phyloP scores from a whole-genome alignment of 345 rosid genomes.

The Rhizophora mangle region DNA sequence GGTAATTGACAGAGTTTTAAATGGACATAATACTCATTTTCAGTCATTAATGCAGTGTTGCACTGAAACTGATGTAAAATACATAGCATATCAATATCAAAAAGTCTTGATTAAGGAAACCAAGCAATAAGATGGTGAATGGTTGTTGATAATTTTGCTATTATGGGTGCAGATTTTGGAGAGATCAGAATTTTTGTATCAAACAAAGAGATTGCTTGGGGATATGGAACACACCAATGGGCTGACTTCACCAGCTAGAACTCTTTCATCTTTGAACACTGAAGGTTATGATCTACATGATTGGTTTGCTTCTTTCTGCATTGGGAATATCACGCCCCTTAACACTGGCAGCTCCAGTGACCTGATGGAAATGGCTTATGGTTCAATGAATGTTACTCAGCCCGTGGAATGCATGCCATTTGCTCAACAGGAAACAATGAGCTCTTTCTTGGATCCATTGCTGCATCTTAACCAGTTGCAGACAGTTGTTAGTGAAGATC shows the following conservation, averaged over 20 bases:
- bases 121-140: background rate
- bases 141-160: slow-evolving; percentile 6
- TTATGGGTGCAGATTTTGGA: slow-evolving; percentile 54
- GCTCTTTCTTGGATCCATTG: slow-evolving; percentile 17
- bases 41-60: background rate
- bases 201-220: slow-evolving; percentile 43
- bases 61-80: background rate
- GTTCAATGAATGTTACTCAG: slow-evolving; percentile 25
- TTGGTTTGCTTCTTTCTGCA: slow-evolving; percentile 56
- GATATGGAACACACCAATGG: slow-evolving; percentile 29
- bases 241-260: slow-evolving; percentile 19
- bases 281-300: slow-evolving; percentile 43
- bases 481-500: slow-evolving; percentile 13
- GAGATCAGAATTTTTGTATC: slow-evolving; percentile 50
- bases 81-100: too few relatives aligned
- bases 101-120: too few relatives aligned
- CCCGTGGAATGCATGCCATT: slow-evolving; percentile 14
- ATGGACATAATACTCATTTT: background rate
- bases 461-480: background rate
- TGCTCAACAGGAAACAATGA: slow-evolving; percentile 18
- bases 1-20: background rate
- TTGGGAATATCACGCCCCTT: slow-evolving; percentile 34
- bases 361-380: slow-evolving; percentile 36
- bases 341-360: slow-evolving; percentile 41
- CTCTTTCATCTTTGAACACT: slow-evolving; percentile 36